Evolutionary conservation across 441 rosid genomes (phyloP).

Genomic region (Manihot esculenta): DNA sequence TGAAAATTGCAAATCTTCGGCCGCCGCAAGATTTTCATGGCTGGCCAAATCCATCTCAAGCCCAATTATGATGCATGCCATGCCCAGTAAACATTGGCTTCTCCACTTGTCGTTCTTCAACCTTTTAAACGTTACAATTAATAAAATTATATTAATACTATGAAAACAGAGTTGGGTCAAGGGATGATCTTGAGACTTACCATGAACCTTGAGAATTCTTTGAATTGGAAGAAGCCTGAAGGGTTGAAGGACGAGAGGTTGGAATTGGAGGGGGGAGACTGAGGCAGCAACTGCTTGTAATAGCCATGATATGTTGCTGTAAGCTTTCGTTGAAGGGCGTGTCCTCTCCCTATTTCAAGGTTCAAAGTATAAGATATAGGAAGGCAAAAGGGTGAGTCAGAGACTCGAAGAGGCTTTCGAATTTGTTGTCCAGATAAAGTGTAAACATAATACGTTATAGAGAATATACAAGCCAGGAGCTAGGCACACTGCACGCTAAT

Average conservation of each 20-base stretch:
- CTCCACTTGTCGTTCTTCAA: constrained; percentile 25
- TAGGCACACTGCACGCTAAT: too few species aligned
- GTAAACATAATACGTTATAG: too few species aligned
- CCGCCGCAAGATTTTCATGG: constrained; percentile 12
- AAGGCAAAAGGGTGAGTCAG: neutral
- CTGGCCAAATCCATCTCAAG: constrained; percentile 16
- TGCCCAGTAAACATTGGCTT: constrained; percentile 20
- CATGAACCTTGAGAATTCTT: constrained; percentile 17
- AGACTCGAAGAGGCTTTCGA: too few species aligned
- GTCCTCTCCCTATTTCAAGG: neutral
- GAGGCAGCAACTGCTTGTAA: constrained; percentile 40
- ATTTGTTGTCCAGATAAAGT: too few species aligned
- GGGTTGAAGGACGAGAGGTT: constrained; percentile 6
- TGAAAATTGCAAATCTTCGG: neutral
- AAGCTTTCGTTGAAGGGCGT: neutral
- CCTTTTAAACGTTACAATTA: neutral
- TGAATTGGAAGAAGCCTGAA: constrained; percentile 2
- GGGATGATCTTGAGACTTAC: constrained; percentile 15
- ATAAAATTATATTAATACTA: neutral
- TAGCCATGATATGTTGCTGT: constrained; percentile 19
- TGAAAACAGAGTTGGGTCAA: neutral
- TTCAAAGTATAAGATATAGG: neutral
- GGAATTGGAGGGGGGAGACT: constrained; percentile 34
- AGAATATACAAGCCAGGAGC: too few species aligned
- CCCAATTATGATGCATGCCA: constrained; percentile 35